These are phyloP conservation scores for Hyphopichia fennica DNA, from an alignment of 1,139 yeast species.

Conservation along the genomic window DNA sequence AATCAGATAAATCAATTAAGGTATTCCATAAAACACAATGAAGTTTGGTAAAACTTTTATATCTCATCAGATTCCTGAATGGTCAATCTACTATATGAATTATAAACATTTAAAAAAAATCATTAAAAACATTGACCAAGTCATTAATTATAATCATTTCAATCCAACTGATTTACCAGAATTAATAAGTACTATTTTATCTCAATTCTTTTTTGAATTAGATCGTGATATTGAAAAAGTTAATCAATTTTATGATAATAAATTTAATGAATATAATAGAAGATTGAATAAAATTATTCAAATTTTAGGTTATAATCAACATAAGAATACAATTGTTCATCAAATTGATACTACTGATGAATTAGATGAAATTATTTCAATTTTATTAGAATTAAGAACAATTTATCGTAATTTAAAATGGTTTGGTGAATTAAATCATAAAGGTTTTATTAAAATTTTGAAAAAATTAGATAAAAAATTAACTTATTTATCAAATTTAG, in stretches of 20 bases:
- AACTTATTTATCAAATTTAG: slow-evolving; percentile 18
- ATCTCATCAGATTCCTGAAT: slow-evolving; percentile 90
- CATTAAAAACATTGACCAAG: slow-evolving; percentile 53
- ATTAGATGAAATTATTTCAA: slow-evolving; percentile 73
- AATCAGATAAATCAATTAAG: background rate
- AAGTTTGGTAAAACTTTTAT: slow-evolving; percentile 82
- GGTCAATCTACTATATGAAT: slow-evolving; percentile 80
- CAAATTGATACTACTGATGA: slow-evolving; percentile 56
- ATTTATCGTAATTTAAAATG: slow-evolving; percentile 81
- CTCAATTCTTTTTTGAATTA: slow-evolving; percentile 73
- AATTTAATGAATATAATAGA: slow-evolving; percentile 71
- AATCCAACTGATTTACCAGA: slow-evolving; percentile 34
- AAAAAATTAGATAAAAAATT: slow-evolving; percentile 89
- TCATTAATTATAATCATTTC: slow-evolving; percentile 29
- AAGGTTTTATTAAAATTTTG: slow-evolving; percentile 85
- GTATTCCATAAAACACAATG: no score
- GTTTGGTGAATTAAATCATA: slow-evolving; percentile 91
- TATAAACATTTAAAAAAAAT: slow-evolving; percentile 82
- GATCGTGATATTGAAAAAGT: slow-evolving; percentile 84
- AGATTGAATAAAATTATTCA: slow-evolving; percentile 53
- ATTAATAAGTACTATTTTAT: slow-evolving; percentile 36
- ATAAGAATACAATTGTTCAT: slow-evolving; percentile 24
- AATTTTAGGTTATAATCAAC: slow-evolving; percentile 28
- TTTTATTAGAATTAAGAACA: slow-evolving; percentile 75
- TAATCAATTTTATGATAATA: slow-evolving; percentile 72